Evolutionary conservation across 805 yeast genomes (phyloP), one percentile per base, ranked within the genome.

Genomic region (Candida tammaniensis): DNA sequence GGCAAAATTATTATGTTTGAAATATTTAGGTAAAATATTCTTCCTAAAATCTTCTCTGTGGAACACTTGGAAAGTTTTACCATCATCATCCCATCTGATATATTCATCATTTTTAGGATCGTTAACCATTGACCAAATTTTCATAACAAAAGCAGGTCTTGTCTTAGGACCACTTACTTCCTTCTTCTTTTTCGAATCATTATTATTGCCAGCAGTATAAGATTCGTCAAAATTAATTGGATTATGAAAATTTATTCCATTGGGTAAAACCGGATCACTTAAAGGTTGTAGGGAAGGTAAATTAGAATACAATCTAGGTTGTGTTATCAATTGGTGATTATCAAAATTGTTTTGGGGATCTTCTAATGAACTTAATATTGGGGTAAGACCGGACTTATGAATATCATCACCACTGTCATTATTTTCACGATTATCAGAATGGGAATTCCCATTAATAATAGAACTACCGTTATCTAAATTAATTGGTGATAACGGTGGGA

Each of bases 121-220:
- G 55, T 89, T 89, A 7, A 93, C 88, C 96, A 93, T 93, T 23
- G 81, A 74, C 98, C 98, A 91, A 13, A 93, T 65, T 58, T 93
- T 93, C 69, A 81, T 78, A 7, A 93, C 96, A 63, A 93, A 93
- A 0, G 95, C 94, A 1, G 98, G 95, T 34, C 87, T 67, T 0
- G 79, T 52, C 50, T 81, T 82, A n/a, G 70, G 63, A 2, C 56
- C 57, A 1, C 45, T 37, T 18, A 64, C 70, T 40, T 62, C 61
- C 35, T 54, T 56, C 33, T 53, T 52, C 38, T 55, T 62, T 8
- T 12, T 36, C 22, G 21, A 4, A 17, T 19, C 10, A 31, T 13
- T 24, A 17, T 26, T 26, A 28, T 13, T 19, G 35, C 22, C 15
- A 25, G 17, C 15, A 9, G 24, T 8, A 21, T 27, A 20, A 5